Percentiles rank a stretch among this genome's conserved stretches.
phyloP scores from a whole-genome alignment of 2,329 filamentous ascomycete genomes.

The Fusarium solani-melongenae region DNA sequence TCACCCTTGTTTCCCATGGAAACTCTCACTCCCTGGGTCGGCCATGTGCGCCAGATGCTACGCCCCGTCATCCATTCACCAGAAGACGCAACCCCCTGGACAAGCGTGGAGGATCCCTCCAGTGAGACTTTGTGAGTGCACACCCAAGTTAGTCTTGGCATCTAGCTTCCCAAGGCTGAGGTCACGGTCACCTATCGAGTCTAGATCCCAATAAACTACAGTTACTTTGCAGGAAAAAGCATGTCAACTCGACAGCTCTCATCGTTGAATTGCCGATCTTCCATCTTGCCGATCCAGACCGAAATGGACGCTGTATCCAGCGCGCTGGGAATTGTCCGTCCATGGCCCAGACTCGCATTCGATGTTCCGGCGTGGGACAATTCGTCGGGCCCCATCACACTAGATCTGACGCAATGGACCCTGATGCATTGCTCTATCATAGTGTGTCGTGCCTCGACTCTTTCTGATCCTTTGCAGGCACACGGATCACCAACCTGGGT shows the following conservation, averaged over 20 bases:
- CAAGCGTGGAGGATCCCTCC: slow-evolving; percentile 3
- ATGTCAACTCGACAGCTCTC: not conserved
- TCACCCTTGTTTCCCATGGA: not conserved
- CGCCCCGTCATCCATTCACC: slow-evolving; percentile 5
- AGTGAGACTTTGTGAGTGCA: not conserved
- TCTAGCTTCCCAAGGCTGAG: slow-evolving; percentile 21
- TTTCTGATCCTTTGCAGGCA: slow-evolving; percentile 8
- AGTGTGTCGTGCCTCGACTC: slow-evolving; percentile 15
- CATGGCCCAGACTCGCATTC: slow-evolving; percentile 1
- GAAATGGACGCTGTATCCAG: not conserved
- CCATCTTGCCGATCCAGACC: slow-evolving; percentile 9
- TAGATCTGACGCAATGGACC: slow-evolving; percentile 37
- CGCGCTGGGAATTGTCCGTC: slow-evolving; percentile 1
- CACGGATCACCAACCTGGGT: slow-evolving; percentile 10
- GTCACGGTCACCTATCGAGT: slow-evolving; percentile 19
- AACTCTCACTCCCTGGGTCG: not conserved
- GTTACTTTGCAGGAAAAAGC: not conserved
- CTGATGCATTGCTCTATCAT: slow-evolving; percentile 37
- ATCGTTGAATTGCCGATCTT: slow-evolving; percentile 28
- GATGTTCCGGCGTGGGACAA: slow-evolving; percentile 23
- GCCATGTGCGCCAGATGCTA: not conserved
- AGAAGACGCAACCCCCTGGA: not conserved
- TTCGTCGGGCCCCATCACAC: slow-evolving; percentile 5
- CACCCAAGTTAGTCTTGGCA: slow-evolving; percentile 8
- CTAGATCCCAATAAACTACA: slow-evolving; percentile 22